Percentiles rank a stretch among this genome's conserved stretches.
phyloP scores from a whole-genome alignment of 2,329 filamentous ascomycete species.

The Blastomyces parvus region DNA sequence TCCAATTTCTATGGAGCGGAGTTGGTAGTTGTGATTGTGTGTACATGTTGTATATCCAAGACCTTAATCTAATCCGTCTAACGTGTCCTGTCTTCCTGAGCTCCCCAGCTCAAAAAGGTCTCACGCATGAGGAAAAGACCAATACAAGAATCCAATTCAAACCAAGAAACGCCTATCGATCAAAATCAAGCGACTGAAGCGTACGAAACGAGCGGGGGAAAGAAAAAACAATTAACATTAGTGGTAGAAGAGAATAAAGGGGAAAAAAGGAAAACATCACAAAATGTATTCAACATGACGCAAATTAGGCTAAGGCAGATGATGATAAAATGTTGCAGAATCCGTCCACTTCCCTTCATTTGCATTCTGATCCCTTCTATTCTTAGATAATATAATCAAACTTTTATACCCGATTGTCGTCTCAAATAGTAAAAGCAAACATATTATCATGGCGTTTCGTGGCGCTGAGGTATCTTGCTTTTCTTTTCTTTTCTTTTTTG shows the following conservation, averaged over 20 bases:
- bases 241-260: background rate
- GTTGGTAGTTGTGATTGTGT: background rate
- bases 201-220: background rate
- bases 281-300: background rate
- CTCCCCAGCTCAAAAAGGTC: background rate
- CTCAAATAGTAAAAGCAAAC: background rate
- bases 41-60: background rate
- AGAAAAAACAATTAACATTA: background rate
- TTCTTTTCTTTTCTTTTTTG: background rate
- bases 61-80: background rate
- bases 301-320: background rate
- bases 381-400: background rate
- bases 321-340: background rate
- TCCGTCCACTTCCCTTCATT: background rate
- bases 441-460: background rate
- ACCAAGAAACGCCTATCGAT: background rate
- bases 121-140: background rate
- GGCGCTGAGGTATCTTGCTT: background rate
- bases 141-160: background rate
- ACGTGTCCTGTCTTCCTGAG: background rate
- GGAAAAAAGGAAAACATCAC: background rate
- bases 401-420: background rate
- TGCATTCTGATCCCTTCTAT: background rate
- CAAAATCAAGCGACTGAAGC: background rate
- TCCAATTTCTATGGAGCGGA: slow-evolving; percentile 3